Evolutionary conservation across 2,329 filamentous ascomycete genomes (phyloP).

Genomic region (Ceratocystis cacaofunesta): DNA sequence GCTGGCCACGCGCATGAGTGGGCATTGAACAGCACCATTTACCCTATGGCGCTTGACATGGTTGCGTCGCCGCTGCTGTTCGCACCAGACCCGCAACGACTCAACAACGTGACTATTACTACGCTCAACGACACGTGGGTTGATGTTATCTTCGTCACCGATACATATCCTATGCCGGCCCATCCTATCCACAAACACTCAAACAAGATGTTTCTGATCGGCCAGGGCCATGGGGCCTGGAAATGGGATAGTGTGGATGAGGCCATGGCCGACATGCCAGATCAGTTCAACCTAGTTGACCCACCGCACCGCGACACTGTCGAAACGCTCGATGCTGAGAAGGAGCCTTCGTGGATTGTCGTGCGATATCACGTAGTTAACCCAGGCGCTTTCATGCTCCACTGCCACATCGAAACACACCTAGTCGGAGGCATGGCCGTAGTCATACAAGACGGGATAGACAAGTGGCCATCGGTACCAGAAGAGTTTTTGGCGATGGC

Average conservation of each 20-base stretch:
- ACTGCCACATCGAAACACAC: slow-evolving; percentile 42
- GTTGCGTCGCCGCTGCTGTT: slow-evolving; percentile 32
- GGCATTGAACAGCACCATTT: slow-evolving; percentile 35
- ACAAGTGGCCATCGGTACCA: slow-evolving; percentile 30
- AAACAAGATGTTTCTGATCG: slow-evolving; percentile 44
- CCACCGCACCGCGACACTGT: slow-evolving; percentile 38
- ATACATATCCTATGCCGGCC: slow-evolving; percentile 30
- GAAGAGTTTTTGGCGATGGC: slow-evolving; percentile 23
- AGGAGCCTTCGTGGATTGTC: slow-evolving; percentile 30
- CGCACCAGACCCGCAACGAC: slow-evolving; percentile 22
- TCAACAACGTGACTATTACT: slow-evolving; percentile 34
- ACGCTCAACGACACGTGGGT: slow-evolving; percentile 37
- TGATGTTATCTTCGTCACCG: slow-evolving; percentile 37
- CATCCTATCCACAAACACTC: slow-evolving; percentile 53
- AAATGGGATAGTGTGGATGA: slow-evolving; percentile 39
- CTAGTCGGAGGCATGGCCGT: slow-evolving; percentile 40
- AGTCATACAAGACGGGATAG: slow-evolving; percentile 34
- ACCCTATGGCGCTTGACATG: slow-evolving; percentile 26
- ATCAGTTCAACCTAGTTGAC: slow-evolving; percentile 40
- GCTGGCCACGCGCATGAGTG: slow-evolving; percentile 35
- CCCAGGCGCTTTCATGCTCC: slow-evolving; percentile 39
- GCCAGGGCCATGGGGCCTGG: slow-evolving; percentile 35
- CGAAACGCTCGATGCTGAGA: slow-evolving; percentile 8
- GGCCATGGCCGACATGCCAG: slow-evolving; percentile 32
- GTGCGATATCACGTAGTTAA: slow-evolving; percentile 38